These are phyloP conservation scores for Phytophthora nicotianae DNA, from an alignment of 352 stramenopile genomes.

Conservation along the genomic window DNA sequence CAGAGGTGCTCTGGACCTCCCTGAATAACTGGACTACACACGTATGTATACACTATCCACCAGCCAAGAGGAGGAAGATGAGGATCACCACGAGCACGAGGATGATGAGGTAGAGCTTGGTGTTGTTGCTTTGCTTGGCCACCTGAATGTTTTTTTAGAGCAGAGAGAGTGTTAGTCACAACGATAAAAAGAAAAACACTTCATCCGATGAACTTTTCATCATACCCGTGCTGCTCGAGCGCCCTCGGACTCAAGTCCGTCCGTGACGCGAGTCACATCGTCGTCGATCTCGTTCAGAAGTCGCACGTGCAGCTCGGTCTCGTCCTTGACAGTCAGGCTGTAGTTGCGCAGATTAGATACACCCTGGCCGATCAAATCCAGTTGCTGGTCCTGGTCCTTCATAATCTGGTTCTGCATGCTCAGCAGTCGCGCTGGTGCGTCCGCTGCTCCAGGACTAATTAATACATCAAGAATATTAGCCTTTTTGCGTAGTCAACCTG, in stretches of 20 bases:
- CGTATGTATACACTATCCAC: conserved; percentile 37
- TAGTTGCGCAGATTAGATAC: conserved; percentile 88
- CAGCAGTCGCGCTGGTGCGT: conserved; percentile 57
- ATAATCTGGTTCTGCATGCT: conserved; percentile 92
- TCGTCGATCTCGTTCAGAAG: conserved; percentile 90
- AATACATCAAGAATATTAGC: conserved; percentile 7
- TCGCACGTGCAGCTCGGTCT: conserved; percentile 89
- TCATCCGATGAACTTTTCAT: too few relatives aligned
- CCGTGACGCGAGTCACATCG: conserved; percentile 82
- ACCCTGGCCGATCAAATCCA: conserved; percentile 82
- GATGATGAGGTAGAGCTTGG: conserved; percentile 93
- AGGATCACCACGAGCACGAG: conserved; percentile 86
- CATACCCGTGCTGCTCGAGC: conserved; percentile 69
- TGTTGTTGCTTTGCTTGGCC: conserved; percentile 94
- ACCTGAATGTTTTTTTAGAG: conserved; percentile 52
- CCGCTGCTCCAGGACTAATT: conserved; percentile 32
- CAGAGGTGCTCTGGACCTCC: background rate
- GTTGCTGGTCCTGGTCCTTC: conserved; percentile 90
- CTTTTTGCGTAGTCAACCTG: background rate
- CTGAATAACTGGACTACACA: conserved; percentile 24
- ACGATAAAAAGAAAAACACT: conserved; percentile 13
- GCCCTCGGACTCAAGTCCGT: conserved; percentile 86
- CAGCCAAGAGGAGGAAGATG: conserved; percentile 86
- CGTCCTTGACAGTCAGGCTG: conserved; percentile 87
- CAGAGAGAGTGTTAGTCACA: conserved; percentile 4